Conservation (phyloP, 2,329 filamentous ascomycete species). For the Colletotrichum karsti region DNA sequence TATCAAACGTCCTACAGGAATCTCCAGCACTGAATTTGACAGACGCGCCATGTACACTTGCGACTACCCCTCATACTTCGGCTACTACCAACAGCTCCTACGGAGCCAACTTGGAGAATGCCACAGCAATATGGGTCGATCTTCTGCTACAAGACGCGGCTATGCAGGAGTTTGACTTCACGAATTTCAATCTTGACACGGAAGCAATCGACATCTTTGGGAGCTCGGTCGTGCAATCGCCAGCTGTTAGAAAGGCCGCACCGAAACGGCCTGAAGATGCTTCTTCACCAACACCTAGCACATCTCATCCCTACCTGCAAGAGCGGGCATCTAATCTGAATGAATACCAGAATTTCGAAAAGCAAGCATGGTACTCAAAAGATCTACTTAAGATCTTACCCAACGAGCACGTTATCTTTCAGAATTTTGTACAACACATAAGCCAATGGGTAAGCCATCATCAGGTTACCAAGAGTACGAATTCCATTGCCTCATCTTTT, state of each 20-base stretch:
- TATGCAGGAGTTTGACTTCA: conserved; percentile 7
- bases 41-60: neutral
- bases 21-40: neutral
- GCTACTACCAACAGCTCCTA: conserved; percentile 3
- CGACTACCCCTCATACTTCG: neutral
- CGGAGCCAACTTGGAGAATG: conserved; percentile 15
- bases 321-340: neutral
- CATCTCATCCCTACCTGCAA: neutral
- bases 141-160: conserved; percentile 15
- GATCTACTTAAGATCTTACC: neutral
- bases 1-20: neutral
- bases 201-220: neutral
- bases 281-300: neutral
- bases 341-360: conserved; percentile 10
- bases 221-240: conserved; percentile 1
- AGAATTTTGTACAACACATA: conserved; percentile 22
- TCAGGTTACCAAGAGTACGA: too few relatives aligned
- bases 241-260: neutral
- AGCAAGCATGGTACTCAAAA: conserved; percentile 7
- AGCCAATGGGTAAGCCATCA: conserved; percentile 7
- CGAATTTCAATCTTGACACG: neutral
- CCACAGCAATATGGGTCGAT: conserved; percentile 25
- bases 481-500: neutral
- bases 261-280: neutral
- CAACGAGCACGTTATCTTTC: conserved; percentile 12